phyloP scores from a whole-genome alignment of 116 monocot species.

The Iris pallida region DNA sequence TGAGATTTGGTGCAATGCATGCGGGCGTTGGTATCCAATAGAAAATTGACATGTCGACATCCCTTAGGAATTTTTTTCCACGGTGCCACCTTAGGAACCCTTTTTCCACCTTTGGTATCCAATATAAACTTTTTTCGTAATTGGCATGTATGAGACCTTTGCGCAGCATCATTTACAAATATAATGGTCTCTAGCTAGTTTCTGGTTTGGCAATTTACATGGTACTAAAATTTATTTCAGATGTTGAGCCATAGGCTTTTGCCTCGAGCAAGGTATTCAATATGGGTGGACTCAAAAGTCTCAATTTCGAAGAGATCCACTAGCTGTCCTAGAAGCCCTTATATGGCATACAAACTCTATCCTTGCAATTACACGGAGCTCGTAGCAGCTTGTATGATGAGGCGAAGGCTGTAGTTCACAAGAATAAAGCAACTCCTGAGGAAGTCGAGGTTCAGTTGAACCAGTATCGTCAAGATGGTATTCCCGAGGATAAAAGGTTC shows the following conservation, averaged over 20 bases:
- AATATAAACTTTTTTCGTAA: background rate
- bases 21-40: background rate
- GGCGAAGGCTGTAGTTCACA: slow-evolving; percentile 79
- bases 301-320: slow-evolving; percentile 88
- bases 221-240: slow-evolving; percentile 31
- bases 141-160: too few relatives aligned
- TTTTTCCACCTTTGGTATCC: background rate
- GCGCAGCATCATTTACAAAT: background rate
- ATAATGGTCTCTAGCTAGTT: background rate
- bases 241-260: slow-evolving; percentile 95
- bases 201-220: slow-evolving; percentile 2
- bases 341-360: slow-evolving; percentile 84
- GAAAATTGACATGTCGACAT: background rate
- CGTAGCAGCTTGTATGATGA: slow-evolving; percentile 89
- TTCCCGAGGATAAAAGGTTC: slow-evolving; percentile 58
- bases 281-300: slow-evolving; percentile 99
- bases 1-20: background rate
- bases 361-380: slow-evolving; percentile 92
- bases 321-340: slow-evolving; percentile 89
- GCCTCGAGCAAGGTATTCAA: slow-evolving; percentile 80
- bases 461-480: slow-evolving; percentile 73
- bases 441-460: slow-evolving; percentile 78
- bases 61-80: background rate
- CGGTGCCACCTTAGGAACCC: background rate
- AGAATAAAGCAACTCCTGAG: slow-evolving; percentile 86